These are phyloP conservation scores for Tephrocybe sp. DNA, from an alignment of 768 basidiomycete genomes.

Conservation along the genomic window DNA sequence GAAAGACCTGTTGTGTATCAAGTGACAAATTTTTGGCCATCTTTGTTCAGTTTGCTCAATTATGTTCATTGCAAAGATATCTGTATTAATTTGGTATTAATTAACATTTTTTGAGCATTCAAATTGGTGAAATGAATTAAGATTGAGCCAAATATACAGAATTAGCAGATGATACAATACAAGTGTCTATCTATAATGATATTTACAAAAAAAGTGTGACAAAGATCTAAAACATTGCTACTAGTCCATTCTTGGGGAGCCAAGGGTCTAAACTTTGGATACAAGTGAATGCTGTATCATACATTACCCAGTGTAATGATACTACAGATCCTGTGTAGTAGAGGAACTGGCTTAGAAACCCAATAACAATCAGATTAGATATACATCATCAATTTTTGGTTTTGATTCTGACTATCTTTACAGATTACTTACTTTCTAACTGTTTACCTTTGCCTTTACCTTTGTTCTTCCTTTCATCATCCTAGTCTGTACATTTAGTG, in stretches of 20 bases:
- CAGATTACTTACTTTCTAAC: too few species aligned
- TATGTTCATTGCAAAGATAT: background rate
- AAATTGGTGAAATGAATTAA: background rate
- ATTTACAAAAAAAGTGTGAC: slow-evolving; percentile 16
- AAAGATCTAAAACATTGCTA: slow-evolving; percentile 17
- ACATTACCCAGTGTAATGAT: slow-evolving; percentile 30
- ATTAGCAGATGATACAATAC: slow-evolving; percentile 11
- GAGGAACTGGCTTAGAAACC: too few species aligned
- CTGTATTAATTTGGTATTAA: too few species aligned
- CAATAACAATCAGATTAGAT: too few species aligned
- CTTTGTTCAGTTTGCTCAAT: background rate
- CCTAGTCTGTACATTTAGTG: too few species aligned
- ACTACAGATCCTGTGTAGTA: slow-evolving; percentile 16
- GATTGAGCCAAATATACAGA: background rate
- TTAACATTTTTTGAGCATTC: too few species aligned
- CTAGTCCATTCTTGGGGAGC: slow-evolving; percentile 21
- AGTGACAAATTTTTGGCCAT: background rate
- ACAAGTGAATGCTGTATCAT: slow-evolving; percentile 26
- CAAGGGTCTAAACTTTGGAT: slow-evolving; percentile 23
- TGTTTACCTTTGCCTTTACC: too few species aligned
- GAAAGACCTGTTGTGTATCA: background rate
- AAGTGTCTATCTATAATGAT: slow-evolving; percentile 16
- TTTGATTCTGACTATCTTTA: too few species aligned
- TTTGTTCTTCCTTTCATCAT: too few species aligned
- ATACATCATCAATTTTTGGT: too few species aligned